Base-by-base conservation (phyloP, 495 filamentous ascomycete species). In the Choiromyces venosus region DNA sequence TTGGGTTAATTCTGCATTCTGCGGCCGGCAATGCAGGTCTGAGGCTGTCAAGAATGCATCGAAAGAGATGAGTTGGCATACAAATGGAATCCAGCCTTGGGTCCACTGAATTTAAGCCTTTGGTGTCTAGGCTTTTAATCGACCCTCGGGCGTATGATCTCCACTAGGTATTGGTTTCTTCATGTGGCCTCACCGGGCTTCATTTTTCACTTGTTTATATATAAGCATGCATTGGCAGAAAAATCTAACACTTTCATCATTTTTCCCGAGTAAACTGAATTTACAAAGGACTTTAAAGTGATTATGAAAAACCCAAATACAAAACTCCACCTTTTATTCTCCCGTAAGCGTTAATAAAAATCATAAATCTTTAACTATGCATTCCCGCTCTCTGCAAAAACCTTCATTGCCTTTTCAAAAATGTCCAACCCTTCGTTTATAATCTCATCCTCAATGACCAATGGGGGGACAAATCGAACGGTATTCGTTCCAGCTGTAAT, bases 401-500 rank as follows among this genome's bases (percentile, higher is more conserved):
- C 86, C 19, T 84, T 83, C 81, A 98, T 89, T 1, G 94, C 91
- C 76, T 92, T 87, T 73, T 89, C 91, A 76, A 99, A 79, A 42
- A 97, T 93, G 61, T 78, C 79, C 81, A 98, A 80, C 1, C 92
- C 93, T 71, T 90, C 86, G 75, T 88, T 83, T 44, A 97, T 92
- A 84, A 96, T 90, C 25, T 86, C 88, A 69, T 92, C 88, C 4
- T 86, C 88, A 73, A 99, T 89, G 4, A 89, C 88, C 80, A 97
- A 82, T 67, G 91, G 89, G 73, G 93, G 93, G 72, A 97, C 91
- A 78, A 97, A 95, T 39, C 93, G 86, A 65, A 97, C 83, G 66
- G 92, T 94, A 79, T 97, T 94, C 5, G 89, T 91, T 4, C 95
- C 95, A 40, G 92, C 93, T 0, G 92, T 97, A 78, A 99, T 97